phyloP scores from a whole-genome alignment of 1,284 basidiomycete genomes.

The Ganoderma lucidum region DNA sequence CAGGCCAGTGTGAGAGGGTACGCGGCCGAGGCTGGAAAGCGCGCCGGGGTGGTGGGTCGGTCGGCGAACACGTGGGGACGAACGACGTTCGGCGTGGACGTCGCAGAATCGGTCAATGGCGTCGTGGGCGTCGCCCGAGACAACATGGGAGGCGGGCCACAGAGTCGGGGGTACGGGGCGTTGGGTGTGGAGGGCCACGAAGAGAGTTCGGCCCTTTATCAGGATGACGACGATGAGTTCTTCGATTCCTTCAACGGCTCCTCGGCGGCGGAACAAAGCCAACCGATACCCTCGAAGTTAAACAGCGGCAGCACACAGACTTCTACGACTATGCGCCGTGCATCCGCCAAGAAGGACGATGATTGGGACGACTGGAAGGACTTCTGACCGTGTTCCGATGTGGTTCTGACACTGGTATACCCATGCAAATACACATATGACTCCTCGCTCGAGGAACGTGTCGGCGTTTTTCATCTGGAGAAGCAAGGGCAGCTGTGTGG shows the following conservation, averaged over 20 bases:
- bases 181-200: slow-evolving; percentile 48
- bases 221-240: slow-evolving; percentile 58
- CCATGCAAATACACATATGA: slow-evolving; percentile 8
- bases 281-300: slow-evolving; percentile 6
- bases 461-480: neutral
- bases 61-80: slow-evolving; percentile 79
- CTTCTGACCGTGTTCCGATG: slow-evolving; percentile 50
- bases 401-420: slow-evolving; percentile 17
- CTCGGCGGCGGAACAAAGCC: slow-evolving; percentile 21
- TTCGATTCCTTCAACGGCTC: slow-evolving; percentile 59
- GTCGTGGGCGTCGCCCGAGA: slow-evolving; percentile 64
- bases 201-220: slow-evolving; percentile 64
- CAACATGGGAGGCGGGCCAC: slow-evolving; percentile 49
- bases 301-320: slow-evolving; percentile 20
- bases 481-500: neutral
- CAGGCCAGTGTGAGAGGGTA: slow-evolving; percentile 77
- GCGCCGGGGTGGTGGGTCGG: slow-evolving; percentile 62
- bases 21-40: slow-evolving; percentile 71
- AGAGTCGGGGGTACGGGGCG: slow-evolving; percentile 63
- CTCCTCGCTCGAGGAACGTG: slow-evolving; percentile 20
- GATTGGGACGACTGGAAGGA: slow-evolving; percentile 84
- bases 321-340: slow-evolving; percentile 34
- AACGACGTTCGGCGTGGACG: slow-evolving; percentile 79
- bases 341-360: slow-evolving; percentile 52
- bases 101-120: slow-evolving; percentile 72